Conservation (phyloP, 257 asterid genomes). For the Dorcoceras hygrometricum region DNA sequence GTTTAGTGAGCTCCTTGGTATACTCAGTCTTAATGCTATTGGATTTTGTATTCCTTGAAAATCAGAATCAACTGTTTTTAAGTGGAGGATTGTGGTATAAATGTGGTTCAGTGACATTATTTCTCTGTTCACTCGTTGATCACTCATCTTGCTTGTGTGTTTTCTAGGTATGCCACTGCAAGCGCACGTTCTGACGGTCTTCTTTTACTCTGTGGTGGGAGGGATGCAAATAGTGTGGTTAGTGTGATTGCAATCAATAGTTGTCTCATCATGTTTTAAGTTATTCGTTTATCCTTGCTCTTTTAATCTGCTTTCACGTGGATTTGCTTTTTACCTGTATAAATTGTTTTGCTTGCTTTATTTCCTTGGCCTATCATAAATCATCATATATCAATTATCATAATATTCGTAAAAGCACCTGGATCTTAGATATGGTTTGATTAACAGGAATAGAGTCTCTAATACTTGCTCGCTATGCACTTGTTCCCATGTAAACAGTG, state of each 20-base stretch:
- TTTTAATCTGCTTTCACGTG: background rate
- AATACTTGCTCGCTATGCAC: background rate
- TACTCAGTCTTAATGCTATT: background rate
- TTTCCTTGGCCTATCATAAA: background rate
- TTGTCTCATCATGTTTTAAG: slow-evolving; percentile 11
- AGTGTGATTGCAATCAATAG: slow-evolving; percentile 28
- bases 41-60: background rate
- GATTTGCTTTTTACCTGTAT: background rate
- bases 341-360: background rate
- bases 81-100: slow-evolving; percentile 10
- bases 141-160: slow-evolving; percentile 26
- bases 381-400: too few species aligned
- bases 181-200: slow-evolving; percentile 99
- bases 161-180: slow-evolving; percentile 92
- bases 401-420: too few species aligned
- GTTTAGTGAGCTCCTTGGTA: too few species aligned
- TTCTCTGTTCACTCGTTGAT: slow-evolving; percentile 18
- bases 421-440: background rate
- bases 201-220: slow-evolving; percentile 98
- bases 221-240: slow-evolving; percentile 99
- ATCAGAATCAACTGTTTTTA: background rate
- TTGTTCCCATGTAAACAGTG: background rate
- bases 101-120: slow-evolving; percentile 18
- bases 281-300: slow-evolving; percentile 15
- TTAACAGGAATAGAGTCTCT: background rate